Conservation (phyloP, 495 filamentous ascomycete species). For the Poronia punctata region DNA sequence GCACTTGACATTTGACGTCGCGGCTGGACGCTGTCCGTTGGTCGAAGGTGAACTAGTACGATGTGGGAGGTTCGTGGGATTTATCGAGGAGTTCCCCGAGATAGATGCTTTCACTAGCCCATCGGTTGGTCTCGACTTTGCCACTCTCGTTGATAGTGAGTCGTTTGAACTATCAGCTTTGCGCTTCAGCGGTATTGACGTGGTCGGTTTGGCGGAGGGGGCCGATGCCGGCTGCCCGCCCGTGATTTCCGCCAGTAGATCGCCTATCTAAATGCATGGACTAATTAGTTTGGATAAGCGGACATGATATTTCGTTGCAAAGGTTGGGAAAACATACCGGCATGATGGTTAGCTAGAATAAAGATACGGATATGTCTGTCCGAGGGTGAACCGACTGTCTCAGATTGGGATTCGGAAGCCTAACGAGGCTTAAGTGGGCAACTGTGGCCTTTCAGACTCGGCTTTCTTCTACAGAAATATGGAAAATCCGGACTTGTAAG, state of each 20-base stretch:
- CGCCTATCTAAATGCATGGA: conserved; percentile 36
- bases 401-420: too few species aligned
- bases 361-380: too few species aligned
- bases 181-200: conserved; percentile 35
- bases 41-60: conserved; percentile 19
- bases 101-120: conserved; percentile 14
- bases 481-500: background rate
- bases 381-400: too few species aligned
- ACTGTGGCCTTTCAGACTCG: background rate
- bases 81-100: conserved; percentile 4
- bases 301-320: too few species aligned
- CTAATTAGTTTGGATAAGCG: conserved; percentile 13
- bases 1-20: conserved; percentile 15
- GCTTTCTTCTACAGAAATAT: background rate
- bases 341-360: too few species aligned
- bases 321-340: conserved; percentile 25
- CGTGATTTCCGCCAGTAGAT: conserved; percentile 49
- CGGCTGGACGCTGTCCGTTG: conserved; percentile 16
- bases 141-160: conserved; percentile 20
- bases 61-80: conserved; percentile 20
- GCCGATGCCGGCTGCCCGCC: conserved; percentile 37
- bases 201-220: conserved; percentile 19
- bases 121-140: conserved; percentile 21
- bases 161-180: conserved; percentile 39
- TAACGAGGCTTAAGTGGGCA: conserved; percentile 5